Evolutionary conservation across 2,329 filamentous ascomycete genomes (phyloP).

Genomic region (Penicillium sp.): DNA sequence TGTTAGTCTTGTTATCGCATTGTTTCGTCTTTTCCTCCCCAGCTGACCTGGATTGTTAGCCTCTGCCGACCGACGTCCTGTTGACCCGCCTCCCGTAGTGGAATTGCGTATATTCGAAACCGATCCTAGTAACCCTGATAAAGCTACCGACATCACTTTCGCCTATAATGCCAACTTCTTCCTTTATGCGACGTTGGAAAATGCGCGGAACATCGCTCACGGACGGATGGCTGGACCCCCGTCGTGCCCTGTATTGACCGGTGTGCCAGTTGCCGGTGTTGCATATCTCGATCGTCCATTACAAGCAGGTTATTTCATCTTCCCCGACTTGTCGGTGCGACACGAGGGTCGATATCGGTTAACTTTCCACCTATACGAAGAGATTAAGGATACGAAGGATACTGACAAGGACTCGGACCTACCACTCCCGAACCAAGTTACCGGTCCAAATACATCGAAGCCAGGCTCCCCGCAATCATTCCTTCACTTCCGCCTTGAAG

Average conservation of each 20-base stretch:
- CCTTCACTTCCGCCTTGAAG: constrained; percentile 83
- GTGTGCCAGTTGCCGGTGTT: constrained; percentile 92
- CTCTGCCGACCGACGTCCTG: constrained; percentile 83
- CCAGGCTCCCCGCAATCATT: constrained; percentile 52
- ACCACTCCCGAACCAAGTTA: constrained; percentile 37
- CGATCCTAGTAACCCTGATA: constrained; percentile 49
- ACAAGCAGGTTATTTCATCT: constrained; percentile 88
- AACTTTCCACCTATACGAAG: constrained; percentile 89
- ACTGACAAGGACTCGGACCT: constrained; percentile 57
- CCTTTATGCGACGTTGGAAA: constrained; percentile 87
- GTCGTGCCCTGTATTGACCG: constrained; percentile 79
- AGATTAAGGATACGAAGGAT: constrained; percentile 82
- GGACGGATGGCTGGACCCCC: constrained; percentile 71
- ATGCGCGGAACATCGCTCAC: constrained; percentile 78
- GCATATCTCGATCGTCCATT: constrained; percentile 87
- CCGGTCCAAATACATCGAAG: constrained; percentile 33
- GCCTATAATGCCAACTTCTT: constrained; percentile 97
- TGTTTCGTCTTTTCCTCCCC: background rate
- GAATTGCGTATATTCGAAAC: constrained; percentile 82
- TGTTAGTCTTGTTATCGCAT: constrained; percentile 58
- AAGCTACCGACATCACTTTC: constrained; percentile 75
- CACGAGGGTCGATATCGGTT: constrained; percentile 93
- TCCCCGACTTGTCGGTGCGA: constrained; percentile 91
- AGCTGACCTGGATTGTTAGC: constrained; percentile 48
- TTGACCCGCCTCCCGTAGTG: constrained; percentile 92